Evolutionary conservation across 352 stramenopile genomes (phyloP).

Genomic region (Phytophthora crassamura): DNA sequence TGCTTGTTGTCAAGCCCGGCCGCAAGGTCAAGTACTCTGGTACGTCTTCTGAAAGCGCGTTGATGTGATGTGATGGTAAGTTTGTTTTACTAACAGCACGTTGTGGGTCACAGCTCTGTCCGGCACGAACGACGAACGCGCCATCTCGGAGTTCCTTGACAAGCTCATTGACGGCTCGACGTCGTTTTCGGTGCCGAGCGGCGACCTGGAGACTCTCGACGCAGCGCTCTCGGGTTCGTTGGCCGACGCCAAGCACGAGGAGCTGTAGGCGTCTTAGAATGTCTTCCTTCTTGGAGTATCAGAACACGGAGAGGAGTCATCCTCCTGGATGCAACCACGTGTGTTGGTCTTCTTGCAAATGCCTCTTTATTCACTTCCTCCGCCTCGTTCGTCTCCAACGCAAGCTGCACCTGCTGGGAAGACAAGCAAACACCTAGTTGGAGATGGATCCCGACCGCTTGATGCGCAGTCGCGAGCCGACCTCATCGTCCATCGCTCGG

Average conservation of each 20-base stretch:
- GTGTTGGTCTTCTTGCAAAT: conserved; percentile 15
- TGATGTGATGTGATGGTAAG: conserved; percentile 1
- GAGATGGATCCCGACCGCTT: conserved; percentile 63
- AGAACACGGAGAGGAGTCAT: neutral
- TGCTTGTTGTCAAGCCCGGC: conserved; percentile 70
- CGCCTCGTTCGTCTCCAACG: conserved; percentile 1
- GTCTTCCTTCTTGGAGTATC: conserved; percentile 4
- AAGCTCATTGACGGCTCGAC: conserved; percentile 73
- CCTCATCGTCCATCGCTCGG: conserved; percentile 75
- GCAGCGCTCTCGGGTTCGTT: conserved; percentile 20
- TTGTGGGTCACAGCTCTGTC: conserved; percentile 40
- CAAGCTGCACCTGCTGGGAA: conserved; percentile 12
- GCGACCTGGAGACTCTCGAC: conserved; percentile 34
- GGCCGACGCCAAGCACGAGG: conserved; percentile 32
- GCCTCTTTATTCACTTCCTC: conserved; percentile 35
- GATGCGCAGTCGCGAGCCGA: conserved; percentile 73
- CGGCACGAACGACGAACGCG: conserved; percentile 35
- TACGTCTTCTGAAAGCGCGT: conserved; percentile 31
- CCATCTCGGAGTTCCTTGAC: conserved; percentile 60
- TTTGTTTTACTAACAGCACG: conserved; percentile 7
- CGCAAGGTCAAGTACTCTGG: conserved; percentile 67
- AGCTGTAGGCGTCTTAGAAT: conserved; percentile 26
- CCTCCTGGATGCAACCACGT: no score
- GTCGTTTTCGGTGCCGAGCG: conserved; percentile 42
- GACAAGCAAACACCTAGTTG: conserved; percentile 30